These are phyloP conservation scores for Microcera coccophila DNA, from an alignment of 2,329 filamentous ascomycete species.

Conservation along the genomic window DNA sequence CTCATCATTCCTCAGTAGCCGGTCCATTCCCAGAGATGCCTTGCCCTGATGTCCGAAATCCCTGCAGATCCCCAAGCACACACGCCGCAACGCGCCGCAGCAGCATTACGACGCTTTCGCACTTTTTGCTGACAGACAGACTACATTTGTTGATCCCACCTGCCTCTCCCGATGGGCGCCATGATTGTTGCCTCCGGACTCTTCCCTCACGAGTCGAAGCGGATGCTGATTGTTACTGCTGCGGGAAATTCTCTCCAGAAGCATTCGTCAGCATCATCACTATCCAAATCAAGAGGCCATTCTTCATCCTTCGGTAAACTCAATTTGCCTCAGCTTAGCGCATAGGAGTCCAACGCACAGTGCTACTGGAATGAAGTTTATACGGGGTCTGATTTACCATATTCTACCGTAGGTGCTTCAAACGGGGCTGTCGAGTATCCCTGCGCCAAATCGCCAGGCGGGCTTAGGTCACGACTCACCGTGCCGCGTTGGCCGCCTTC, in stretches of 20 bases:
- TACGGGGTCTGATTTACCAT: too few relatives aligned
- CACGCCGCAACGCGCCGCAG: not conserved
- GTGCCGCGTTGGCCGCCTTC: slow-evolving; percentile 1
- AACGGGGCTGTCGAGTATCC: not conserved
- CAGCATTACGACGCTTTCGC: not conserved
- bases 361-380: too few relatives aligned
- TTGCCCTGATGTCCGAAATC: not conserved
- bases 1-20: too few relatives aligned
- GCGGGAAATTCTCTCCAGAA: not conserved
- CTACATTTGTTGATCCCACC: not conserved
- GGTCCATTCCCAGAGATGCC: too few relatives aligned
- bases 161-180: not conserved
- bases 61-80: not conserved
- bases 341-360: too few relatives aligned
- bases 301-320: not conserved
- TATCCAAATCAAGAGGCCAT: too few relatives aligned
- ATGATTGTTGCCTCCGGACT: not conserved
- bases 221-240: too few relatives aligned
- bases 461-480: slow-evolving; percentile 8
- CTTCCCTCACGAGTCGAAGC: not conserved
- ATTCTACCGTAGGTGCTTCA: too few relatives aligned
- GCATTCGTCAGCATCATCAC: not conserved
- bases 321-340: too few relatives aligned
- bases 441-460: slow-evolving; percentile 9
- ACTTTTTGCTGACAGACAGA: not conserved